A percentile compares a stretch with the other conserved stretches of the same genome.
These are phyloP conservation scores for Sporothrix protearum DNA, from an alignment of 2,329 filamentous ascomycete genomes.

Conservation along the genomic window DNA sequence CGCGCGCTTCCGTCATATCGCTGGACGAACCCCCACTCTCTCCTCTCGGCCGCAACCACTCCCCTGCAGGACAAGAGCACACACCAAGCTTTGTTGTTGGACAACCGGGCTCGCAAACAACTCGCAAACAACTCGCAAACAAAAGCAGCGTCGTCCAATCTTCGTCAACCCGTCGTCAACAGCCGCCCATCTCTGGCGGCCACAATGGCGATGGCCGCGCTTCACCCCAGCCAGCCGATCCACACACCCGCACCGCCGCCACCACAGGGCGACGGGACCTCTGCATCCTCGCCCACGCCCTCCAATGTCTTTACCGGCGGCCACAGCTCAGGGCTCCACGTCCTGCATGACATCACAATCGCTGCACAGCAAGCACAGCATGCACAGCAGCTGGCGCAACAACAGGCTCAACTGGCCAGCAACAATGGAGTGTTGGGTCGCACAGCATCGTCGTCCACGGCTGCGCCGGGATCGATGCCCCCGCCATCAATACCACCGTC, in stretches of 20 bases:
- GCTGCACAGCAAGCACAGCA: neutral
- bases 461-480: neutral
- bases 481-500: neutral
- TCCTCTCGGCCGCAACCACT: neutral
- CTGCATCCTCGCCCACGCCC: neutral
- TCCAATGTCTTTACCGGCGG: neutral
- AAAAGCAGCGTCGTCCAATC: too few species aligned
- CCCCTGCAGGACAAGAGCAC: neutral
- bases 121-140: too few species aligned
- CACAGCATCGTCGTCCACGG: neutral
- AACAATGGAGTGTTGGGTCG: neutral
- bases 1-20: neutral
- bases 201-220: conserved; percentile 21
- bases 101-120: too few species aligned
- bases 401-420: neutral
- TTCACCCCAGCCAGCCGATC: conserved; percentile 22
- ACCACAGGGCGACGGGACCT: neutral
- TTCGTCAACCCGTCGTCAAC: neutral
- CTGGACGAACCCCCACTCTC: conserved; percentile 5
- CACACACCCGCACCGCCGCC: neutral
- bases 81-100: neutral
- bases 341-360: conserved; percentile 22
- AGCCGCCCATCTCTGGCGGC: neutral
- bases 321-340: neutral
- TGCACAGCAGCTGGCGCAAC: neutral